phyloP scores from a whole-genome alignment of 257 asterid species.

The Solanum sejunctum region DNA sequence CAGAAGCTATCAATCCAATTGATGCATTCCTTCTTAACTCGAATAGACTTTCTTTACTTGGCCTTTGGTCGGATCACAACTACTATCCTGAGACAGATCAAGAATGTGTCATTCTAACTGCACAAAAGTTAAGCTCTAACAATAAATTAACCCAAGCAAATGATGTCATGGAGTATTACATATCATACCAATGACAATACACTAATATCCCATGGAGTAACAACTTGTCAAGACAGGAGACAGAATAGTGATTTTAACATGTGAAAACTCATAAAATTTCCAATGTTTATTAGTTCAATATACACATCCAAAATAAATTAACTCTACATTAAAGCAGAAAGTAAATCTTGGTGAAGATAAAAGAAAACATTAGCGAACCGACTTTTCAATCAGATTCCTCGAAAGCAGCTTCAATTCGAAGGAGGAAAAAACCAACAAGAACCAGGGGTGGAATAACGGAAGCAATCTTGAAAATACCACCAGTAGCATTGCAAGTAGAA shows the following conservation, averaged over 20 bases:
- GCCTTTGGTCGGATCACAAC: neutral
- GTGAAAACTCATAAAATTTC: neutral
- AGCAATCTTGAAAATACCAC: slow-evolving; percentile 64
- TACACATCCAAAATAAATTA: slow-evolving; percentile 17
- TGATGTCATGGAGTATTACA: neutral
- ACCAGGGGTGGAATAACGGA: slow-evolving; percentile 48
- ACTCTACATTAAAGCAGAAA: slow-evolving; percentile 13
- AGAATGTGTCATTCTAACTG: neutral
- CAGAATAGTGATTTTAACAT: neutral
- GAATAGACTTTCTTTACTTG: neutral
- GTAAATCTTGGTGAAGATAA: slow-evolving; percentile 8
- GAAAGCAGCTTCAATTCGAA: slow-evolving; percentile 49
- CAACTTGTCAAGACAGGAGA: neutral
- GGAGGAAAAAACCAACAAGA: slow-evolving; percentile 71
- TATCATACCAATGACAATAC: neutral
- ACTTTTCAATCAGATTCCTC: slow-evolving; percentile 51
- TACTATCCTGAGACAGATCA: neutral
- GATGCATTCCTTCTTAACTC: neutral
- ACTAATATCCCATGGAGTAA: neutral
- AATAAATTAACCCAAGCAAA: neutral
- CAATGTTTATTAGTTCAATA: neutral
- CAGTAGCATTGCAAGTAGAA: slow-evolving; percentile 43
- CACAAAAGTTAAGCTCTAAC: neutral
- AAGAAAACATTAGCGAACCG: neutral
- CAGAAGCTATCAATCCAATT: neutral